Conservation (phyloP, 2,329 filamentous ascomycete species). For the Diaporthe ampelina region DNA sequence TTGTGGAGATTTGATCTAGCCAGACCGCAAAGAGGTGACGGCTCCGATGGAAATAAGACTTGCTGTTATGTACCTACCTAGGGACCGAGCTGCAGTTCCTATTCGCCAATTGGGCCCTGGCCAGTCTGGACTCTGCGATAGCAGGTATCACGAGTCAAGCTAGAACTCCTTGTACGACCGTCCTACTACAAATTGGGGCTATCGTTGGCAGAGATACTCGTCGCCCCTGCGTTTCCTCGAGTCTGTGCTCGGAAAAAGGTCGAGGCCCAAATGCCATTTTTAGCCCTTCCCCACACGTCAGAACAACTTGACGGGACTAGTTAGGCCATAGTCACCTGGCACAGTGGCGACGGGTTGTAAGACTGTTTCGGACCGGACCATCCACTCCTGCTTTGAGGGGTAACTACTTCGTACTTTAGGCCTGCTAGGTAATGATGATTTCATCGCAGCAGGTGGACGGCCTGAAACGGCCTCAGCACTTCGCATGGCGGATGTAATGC, state of each 20-base stretch:
- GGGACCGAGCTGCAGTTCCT: not conserved
- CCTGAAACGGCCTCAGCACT: not conserved
- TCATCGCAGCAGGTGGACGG: not conserved
- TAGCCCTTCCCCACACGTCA: conserved; percentile 19
- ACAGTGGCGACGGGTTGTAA: not conserved
- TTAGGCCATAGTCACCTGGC: not conserved
- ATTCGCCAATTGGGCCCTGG: not conserved
- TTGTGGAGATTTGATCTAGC: not conserved
- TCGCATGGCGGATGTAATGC: not conserved
- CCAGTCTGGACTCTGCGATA: not conserved
- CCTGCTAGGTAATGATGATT: conserved; percentile 4
- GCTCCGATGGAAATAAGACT: not conserved
- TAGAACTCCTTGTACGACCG: not conserved
- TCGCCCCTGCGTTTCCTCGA: not conserved
- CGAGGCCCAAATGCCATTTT: not conserved
- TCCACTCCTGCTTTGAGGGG: not conserved
- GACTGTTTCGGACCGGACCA: conserved; percentile 12
- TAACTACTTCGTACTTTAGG: not conserved
- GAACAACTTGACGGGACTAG: not conserved
- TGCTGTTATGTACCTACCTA: not conserved
- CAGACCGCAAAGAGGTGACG: not conserved
- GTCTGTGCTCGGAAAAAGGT: not conserved
- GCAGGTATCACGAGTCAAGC: conserved; percentile 5
- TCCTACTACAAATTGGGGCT: not conserved
- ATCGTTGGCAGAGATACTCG: not conserved